Percentiles rank a stretch among this genome's conserved stretches.
These are phyloP conservation scores for Microcyclosporella mali DNA, from an alignment of 2,329 filamentous ascomycete genomes.

Conservation along the genomic window DNA sequence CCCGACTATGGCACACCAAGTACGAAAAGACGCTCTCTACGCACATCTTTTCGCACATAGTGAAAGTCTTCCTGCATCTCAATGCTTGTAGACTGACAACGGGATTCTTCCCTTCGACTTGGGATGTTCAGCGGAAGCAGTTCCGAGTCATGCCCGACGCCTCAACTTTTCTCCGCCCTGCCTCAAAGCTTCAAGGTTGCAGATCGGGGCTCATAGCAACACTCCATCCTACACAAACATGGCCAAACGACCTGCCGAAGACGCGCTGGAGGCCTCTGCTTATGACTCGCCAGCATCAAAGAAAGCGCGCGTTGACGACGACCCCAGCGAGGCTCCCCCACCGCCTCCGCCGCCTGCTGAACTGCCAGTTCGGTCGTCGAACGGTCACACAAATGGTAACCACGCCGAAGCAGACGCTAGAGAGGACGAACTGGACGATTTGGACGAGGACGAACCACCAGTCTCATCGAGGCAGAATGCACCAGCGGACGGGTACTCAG, in stretches of 20 bases:
- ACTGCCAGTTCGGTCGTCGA: slow-evolving; percentile 17
- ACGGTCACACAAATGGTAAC: slow-evolving; percentile 29
- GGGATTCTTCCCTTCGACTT: too few species aligned
- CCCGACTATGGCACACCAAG: too few species aligned
- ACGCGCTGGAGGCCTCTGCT: slow-evolving; percentile 38
- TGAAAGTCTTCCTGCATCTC: too few species aligned
- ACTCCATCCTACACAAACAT: slow-evolving; percentile 24
- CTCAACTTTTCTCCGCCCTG: too few species aligned
- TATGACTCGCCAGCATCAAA: slow-evolving; percentile 45
- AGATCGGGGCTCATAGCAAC: too few species aligned
- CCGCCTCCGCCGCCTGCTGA: slow-evolving; percentile 23
- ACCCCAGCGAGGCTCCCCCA: slow-evolving; percentile 30
- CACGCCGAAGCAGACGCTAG: slow-evolving; percentile 31
- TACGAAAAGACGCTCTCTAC: too few species aligned
- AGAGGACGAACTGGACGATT: slow-evolving; percentile 33
- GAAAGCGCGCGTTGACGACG: slow-evolving; percentile 42
- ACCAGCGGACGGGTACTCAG: slow-evolving; percentile 81
- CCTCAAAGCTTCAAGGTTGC: too few species aligned
- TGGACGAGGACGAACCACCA: slow-evolving; percentile 25
- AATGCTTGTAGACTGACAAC: too few species aligned
- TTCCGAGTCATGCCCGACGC: too few species aligned
- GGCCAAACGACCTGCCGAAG: slow-evolving; percentile 44
- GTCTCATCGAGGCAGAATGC: slow-evolving; percentile 61
- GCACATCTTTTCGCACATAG: too few species aligned
- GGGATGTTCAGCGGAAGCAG: too few species aligned